Conservation (phyloP, 1,284 basidiomycete species). For the Pisolithus thermaeus region DNA sequence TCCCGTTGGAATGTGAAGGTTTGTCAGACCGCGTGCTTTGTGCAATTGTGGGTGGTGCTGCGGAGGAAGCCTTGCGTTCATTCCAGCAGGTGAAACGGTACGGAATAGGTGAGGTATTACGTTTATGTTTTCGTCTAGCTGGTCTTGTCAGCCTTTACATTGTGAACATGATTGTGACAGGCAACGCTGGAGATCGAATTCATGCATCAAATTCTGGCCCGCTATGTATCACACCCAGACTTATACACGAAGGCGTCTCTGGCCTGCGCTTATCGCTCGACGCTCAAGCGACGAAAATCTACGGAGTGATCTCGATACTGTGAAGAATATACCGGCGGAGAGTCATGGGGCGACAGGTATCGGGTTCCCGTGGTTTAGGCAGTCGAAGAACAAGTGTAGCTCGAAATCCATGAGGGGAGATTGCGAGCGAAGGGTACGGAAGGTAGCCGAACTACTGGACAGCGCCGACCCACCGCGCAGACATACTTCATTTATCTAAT, state of each 20-base stretch:
- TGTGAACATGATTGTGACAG: constrained; percentile 34
- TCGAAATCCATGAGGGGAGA: constrained; percentile 12
- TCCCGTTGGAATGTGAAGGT: constrained; percentile 82
- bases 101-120: constrained; percentile 97
- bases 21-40: constrained; percentile 82
- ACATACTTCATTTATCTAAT: not conserved
- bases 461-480: constrained; percentile 12
- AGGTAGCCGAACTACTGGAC: constrained; percentile 13
- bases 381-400: constrained; percentile 43
- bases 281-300: constrained; percentile 76
- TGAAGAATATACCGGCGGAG: constrained; percentile 86
- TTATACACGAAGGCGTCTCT: constrained; percentile 83
- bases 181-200: constrained; percentile 99
- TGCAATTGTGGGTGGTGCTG: constrained; percentile 78
- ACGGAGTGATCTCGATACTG: constrained; percentile 80
- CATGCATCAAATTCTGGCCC: constrained; percentile 90
- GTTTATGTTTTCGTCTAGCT: constrained; percentile 42
- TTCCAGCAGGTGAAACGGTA: constrained; percentile 86
- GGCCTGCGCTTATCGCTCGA: constrained; percentile 52
- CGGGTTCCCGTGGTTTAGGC: constrained; percentile 89
- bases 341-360: constrained; percentile 88
- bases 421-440: constrained; percentile 16
- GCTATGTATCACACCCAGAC: constrained; percentile 69
- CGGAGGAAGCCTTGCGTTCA: constrained; percentile 74
- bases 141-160: not conserved